Base-by-base conservation (phyloP, 495 filamentous ascomycete species). In the Parathielavia hyrcaniae region DNA sequence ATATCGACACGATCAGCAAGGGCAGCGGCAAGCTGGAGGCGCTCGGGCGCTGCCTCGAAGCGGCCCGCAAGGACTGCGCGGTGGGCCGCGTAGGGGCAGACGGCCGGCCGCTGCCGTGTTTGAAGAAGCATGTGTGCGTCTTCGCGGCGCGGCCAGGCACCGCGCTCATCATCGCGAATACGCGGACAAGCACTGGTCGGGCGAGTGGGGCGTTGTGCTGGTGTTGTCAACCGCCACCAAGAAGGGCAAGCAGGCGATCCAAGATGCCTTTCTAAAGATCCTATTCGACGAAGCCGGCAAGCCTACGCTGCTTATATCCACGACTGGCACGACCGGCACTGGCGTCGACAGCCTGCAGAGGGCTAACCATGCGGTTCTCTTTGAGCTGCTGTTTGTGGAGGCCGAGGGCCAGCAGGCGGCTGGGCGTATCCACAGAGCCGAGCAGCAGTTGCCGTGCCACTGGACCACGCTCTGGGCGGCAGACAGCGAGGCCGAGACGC, bases 61-160 rank as follows among this genome's bases (percentile, higher is more conserved):
- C n/a, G n/a, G n/a, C 57, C 10, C 50, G 26, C 32, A 6, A 17
- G 11, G 57, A 53, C 50, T 1, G 13, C 41, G 43, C 1, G 0
- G 6, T 38, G n/a, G 19, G 49, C 39, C 4, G 26, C 20, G 30
- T 26, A 20, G 56, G 35, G 7, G 23, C 14, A 1, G 23, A 16
- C 23, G 23, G 46, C 46, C 46, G 11, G 11, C 1, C 44, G 44
- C 19, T 10, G 4, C 57, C n/a, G n/a, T n/a, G n/a, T n/a, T n/a
- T 59, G 17, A 59, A 53, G 57, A 59, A 53, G 57, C 57, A 59
- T 20, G 57, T 17, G 1, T 51, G 43, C 39, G 57, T 59, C 50
- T 46, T 46, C 44, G 19, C 44, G 1, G 3, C 44, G 20, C 44
- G 44, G 3, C 44, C 44, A 17, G 44, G 44, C 2, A 7, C 17